A percentile compares a stretch with the other conserved stretches of the same genome.
These are phyloP conservation scores for Bothriochloa decipiens DNA, from an alignment of 176 grass and related monocot species.

Conservation along the genomic window DNA sequence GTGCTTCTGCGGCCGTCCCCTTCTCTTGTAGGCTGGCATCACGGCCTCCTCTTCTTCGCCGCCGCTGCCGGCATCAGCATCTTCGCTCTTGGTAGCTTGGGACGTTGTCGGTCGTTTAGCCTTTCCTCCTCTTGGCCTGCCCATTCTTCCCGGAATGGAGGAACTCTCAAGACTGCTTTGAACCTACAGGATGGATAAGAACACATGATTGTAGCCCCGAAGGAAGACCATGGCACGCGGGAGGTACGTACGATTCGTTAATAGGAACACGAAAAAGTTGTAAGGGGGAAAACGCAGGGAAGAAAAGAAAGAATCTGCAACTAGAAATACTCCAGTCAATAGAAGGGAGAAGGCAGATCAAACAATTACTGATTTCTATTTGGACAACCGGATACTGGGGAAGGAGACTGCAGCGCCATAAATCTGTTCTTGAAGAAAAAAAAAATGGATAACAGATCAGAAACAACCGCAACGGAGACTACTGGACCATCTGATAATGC, in stretches of 20 bases:
- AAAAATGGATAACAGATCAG: slow-evolving; percentile 13
- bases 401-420: not conserved
- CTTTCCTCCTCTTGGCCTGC: slow-evolving; percentile 73
- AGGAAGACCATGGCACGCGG: too few species aligned
- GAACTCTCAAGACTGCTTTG: not conserved
- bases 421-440: too few species aligned
- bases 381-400: not conserved
- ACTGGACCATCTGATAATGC: slow-evolving; percentile 8
- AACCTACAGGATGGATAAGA: not conserved
- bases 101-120: slow-evolving; percentile 57
- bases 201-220: not conserved
- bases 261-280: not conserved
- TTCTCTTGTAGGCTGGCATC: slow-evolving; percentile 64
- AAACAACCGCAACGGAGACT: slow-evolving; percentile 6
- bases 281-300: too few species aligned
- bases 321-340: too few species aligned
- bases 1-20: slow-evolving; percentile 68
- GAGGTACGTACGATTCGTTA: not conserved
- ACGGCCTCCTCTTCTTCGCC: slow-evolving; percentile 59
- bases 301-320: too few species aligned
- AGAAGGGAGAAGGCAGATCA: slow-evolving; percentile 6
- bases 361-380: not conserved
- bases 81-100: slow-evolving; percentile 40
- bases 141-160: slow-evolving; percentile 55
- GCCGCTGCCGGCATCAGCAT: slow-evolving; percentile 50